These are phyloP conservation scores for Glaciozyma martinii DNA, from an alignment of 768 basidiomycete species.

Conservation along the genomic window DNA sequence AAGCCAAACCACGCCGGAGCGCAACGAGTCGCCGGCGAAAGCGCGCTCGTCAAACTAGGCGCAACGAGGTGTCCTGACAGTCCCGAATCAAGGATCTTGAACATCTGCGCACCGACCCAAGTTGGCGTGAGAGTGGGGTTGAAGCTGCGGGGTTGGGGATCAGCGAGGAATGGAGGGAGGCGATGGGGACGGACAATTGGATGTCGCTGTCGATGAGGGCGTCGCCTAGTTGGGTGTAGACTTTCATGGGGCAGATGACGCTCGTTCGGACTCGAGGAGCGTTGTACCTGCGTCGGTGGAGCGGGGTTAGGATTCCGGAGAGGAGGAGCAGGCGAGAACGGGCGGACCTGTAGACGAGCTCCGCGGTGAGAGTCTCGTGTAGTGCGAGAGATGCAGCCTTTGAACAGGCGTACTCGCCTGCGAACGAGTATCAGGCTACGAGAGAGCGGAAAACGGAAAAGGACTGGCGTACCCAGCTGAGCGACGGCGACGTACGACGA, in stretches of 20 bases:
- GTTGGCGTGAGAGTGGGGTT: conserved; percentile 15
- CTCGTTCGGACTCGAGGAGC: conserved; percentile 23
- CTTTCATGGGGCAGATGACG: conserved; percentile 27
- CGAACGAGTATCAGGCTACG: no score
- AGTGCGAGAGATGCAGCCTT: conserved; percentile 24
- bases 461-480: conserved; percentile 5
- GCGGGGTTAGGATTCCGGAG: no score
- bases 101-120: conserved; percentile 17
- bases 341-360: conserved; percentile 16
- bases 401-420: conserved; percentile 22
- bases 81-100: conserved; percentile 16
- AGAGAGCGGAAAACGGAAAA: fast-evolving
- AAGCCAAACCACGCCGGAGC: conserved; percentile 19
- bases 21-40: conserved; percentile 13
- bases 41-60: conserved; percentile 10
- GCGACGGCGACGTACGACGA: conserved; percentile 20
- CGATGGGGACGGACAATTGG: conserved; percentile 6
- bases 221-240: conserved; percentile 23
- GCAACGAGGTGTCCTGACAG: conserved; percentile 25
- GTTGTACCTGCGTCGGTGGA: conserved; percentile 9
- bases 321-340: not conserved
- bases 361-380: conserved; percentile 19
- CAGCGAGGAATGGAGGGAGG: not conserved
- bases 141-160: not conserved
- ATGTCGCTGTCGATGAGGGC: conserved; percentile 17